Percentiles rank a stretch among this genome's conserved stretches.
phyloP scores from a whole-genome alignment of 345 rosid genomes.

The Crucihimalaya himalaica region DNA sequence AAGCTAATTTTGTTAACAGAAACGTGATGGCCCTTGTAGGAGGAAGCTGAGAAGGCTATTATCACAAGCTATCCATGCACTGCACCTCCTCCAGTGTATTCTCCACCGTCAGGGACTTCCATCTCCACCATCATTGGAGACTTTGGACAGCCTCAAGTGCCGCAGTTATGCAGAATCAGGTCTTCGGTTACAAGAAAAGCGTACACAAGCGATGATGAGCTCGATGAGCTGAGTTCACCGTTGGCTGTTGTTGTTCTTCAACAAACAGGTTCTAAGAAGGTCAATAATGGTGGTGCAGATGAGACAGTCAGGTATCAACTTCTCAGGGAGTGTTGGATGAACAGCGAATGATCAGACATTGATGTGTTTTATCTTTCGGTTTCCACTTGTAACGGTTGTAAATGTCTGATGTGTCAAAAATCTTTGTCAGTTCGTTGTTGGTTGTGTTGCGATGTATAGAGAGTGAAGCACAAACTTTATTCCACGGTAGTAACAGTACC shows the following conservation, averaged over 20 bases:
- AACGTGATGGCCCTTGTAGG: conserved; percentile 31
- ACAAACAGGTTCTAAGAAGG: conserved; percentile 25
- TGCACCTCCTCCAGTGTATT: conserved; percentile 63
- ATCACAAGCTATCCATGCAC: conserved; percentile 55
- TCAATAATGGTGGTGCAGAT: conserved; percentile 23
- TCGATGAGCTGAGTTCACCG: conserved; percentile 79
- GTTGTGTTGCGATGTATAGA: conserved; percentile 19
- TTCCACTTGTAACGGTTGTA: conserved; percentile 10
- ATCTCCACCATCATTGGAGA: conserved; percentile 50
- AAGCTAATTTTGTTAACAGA: conserved; percentile 22
- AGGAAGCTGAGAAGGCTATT: conserved; percentile 26
- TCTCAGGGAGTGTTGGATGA: conserved; percentile 77
- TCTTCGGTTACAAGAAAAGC: conserved; percentile 71
- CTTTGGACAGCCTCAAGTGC: conserved; percentile 38
- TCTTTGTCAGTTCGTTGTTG: not conserved
- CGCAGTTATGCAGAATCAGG: conserved; percentile 58
- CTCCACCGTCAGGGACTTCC: conserved; percentile 64
- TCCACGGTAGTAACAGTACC: not conserved
- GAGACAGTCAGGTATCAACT: conserved; percentile 64
- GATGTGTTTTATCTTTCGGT: conserved; percentile 1
- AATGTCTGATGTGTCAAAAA: conserved; percentile 9
- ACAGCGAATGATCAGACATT: conserved; percentile 44
- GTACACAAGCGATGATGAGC: conserved; percentile 86
- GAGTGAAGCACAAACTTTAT: conserved; percentile 1
- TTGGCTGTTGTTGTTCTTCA: conserved; percentile 54